Conservation (phyloP, 1,139 yeast species). For the Fermentozyma sake region DNA sequence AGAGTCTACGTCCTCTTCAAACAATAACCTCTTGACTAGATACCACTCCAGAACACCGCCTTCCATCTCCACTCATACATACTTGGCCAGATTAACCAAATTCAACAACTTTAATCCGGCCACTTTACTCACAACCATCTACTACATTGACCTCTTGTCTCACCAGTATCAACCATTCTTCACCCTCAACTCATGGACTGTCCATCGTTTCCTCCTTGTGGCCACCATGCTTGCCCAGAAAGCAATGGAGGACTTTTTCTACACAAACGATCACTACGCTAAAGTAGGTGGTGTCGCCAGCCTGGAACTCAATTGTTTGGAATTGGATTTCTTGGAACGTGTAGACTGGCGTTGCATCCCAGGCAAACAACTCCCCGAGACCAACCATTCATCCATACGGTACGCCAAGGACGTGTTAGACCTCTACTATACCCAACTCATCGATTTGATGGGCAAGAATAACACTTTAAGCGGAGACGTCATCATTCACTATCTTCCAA, state of each 20-base stretch:
- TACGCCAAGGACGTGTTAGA: constrained; percentile 48
- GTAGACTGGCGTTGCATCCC: constrained; percentile 65
- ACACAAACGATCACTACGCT: constrained; percentile 91
- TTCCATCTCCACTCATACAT: constrained; percentile 72
- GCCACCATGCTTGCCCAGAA: constrained; percentile 91
- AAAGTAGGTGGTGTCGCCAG: constrained; percentile 93
- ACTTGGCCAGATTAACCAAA: constrained; percentile 70
- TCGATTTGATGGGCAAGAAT: constrained; percentile 54
- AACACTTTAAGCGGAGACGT: constrained; percentile 2
- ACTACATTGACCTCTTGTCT: constrained; percentile 82
- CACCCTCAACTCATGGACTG: constrained; percentile 85
- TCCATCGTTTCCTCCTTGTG: constrained; percentile 84
- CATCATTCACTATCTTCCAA: constrained; percentile 2
- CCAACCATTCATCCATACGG: constrained; percentile 17
- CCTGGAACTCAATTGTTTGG: constrained; percentile 80
- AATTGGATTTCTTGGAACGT: constrained; percentile 77
- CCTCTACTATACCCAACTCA: constrained; percentile 57
- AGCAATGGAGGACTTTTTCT: constrained; percentile 90
- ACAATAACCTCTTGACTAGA: constrained; percentile 55
- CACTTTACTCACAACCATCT: constrained; percentile 73
- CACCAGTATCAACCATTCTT: constrained; percentile 72
- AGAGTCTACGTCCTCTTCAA: constrained; percentile 11
- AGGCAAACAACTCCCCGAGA: constrained; percentile 23
- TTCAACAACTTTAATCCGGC: constrained; percentile 85
- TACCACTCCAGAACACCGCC: constrained; percentile 95